Base-by-base conservation (phyloP, 768 basidiomycete genomes). In the Aureoboletus auriporus region DNA sequence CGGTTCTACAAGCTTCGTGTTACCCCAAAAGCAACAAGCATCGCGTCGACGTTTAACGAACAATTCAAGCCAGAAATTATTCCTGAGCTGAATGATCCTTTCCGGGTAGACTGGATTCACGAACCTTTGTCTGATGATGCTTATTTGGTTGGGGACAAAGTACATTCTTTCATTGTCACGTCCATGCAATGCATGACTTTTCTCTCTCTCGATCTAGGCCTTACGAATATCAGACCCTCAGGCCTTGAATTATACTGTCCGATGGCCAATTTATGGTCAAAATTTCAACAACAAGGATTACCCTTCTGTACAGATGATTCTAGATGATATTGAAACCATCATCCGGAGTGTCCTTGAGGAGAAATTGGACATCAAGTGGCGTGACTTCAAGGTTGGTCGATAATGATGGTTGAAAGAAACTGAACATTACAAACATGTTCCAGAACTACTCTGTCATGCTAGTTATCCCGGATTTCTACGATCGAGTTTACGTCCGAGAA, bases 391-490 rank as follows among this genome's bases (percentile, higher is more conserved):
- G 74, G 90, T 88, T 55, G 39, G 71, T 61, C 7, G 34, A 37
- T 6, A 26, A 31, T 39, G 3, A 37, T 41, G 4, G 38, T 29
- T 37, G 31, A 42, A 38, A n/a, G 28, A 30, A 16, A 38, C 6
- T 9, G 20, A 23, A 17, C 38, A 10, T 43, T 29, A 39, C 20
- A 7, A 23, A 33, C 33, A 12, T 33, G 33, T 33, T 33, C 12
- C 54, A 98, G 94, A 80, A 89, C 49, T 89, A 86, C 66, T 93
- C 92, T 2, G 84, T 86, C 11, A 75, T 97, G 33, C 75, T 99
- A 5, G 81, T 98, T 29, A 83, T 98, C 20, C 94, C 96, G 7
- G 96, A 99, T 64, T 83, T 91, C 55, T 92, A 89, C 59, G 90
- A 95, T 47, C 78, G 89, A 44, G 65, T 75, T 10, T 97, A 95